Percentiles rank a stretch among this genome's conserved stretches.
phyloP scores from a whole-genome alignment of 495 filamentous ascomycete species.

The Hypoxylon fragiforme region DNA sequence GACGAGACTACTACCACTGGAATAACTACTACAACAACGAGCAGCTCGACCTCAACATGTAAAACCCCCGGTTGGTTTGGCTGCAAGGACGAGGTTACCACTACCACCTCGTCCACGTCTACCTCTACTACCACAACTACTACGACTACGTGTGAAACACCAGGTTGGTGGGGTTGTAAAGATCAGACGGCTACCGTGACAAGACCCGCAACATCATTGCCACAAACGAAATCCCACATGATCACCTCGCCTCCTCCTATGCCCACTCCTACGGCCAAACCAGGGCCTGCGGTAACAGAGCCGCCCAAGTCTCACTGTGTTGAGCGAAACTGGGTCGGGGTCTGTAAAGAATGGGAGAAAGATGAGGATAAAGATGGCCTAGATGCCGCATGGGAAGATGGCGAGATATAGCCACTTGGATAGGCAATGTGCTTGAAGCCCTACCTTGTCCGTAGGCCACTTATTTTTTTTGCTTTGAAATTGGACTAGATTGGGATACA shows the following conservation, averaged over 20 bases:
- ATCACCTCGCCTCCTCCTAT: conserved; percentile 44
- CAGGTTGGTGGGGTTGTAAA: conserved; percentile 64
- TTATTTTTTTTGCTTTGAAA: conserved; percentile 6
- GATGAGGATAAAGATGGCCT: not conserved
- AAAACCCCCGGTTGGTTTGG: conserved; percentile 70
- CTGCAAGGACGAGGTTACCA: conserved; percentile 61
- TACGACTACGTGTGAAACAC: conserved; percentile 61
- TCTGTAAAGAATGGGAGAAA: conserved; percentile 46
- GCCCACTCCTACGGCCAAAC: conserved; percentile 29
- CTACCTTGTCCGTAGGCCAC: conserved; percentile 1
- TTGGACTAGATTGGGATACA: conserved; percentile 34
- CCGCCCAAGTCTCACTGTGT: conserved; percentile 39
- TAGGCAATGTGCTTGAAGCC: not conserved
- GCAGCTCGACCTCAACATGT: conserved; percentile 53
- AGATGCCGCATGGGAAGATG: conserved; percentile 20
- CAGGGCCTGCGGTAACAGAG: conserved; percentile 21
- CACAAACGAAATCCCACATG: conserved; percentile 33
- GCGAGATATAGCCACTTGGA: conserved; percentile 39
- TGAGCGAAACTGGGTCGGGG: conserved; percentile 45
- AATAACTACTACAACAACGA: conserved; percentile 47
- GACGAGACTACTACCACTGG: conserved; percentile 60
- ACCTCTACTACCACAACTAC: conserved; percentile 46
- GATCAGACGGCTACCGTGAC: conserved; percentile 47
- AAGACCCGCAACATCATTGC: conserved; percentile 29
- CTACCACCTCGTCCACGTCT: conserved; percentile 37